Percentiles rank a stretch among this genome's conserved stretches.
phyloP scores from a whole-genome alignment of 768 basidiomycete genomes.

The Mycena haematopus region DNA sequence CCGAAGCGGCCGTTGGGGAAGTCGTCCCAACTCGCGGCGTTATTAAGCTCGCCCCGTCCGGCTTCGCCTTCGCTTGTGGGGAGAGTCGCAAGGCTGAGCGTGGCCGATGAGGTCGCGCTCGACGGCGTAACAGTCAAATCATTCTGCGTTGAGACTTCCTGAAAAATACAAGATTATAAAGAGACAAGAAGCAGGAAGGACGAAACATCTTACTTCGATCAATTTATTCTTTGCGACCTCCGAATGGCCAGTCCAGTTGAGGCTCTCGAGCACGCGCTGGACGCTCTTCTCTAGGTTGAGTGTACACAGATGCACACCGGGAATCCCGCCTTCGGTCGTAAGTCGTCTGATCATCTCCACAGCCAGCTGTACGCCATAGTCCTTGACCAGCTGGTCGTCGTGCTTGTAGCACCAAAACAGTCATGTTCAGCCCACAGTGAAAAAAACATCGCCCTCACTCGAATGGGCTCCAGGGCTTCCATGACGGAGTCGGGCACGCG shows the following conservation, averaged over 20 bases:
- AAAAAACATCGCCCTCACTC: constrained; percentile 52
- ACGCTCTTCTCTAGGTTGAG: constrained; percentile 98
- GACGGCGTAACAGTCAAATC: constrained; percentile 66
- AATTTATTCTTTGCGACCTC: constrained; percentile 61
- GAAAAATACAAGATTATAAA: constrained; percentile 22
- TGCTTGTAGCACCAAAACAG: constrained; percentile 54
- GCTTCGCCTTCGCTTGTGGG: constrained; percentile 60
- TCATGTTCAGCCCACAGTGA: background rate
- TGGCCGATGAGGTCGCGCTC: constrained; percentile 68
- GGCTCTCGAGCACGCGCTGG: constrained; percentile 77
- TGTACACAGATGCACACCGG: constrained; percentile 93
- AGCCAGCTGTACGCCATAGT: constrained; percentile 89
- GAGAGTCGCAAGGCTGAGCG: constrained; percentile 56
- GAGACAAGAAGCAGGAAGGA: constrained; percentile 7
- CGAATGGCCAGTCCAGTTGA: constrained; percentile 70
- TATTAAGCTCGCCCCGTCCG: constrained; percentile 76
- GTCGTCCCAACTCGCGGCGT: constrained; percentile 88
- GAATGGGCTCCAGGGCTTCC: constrained; percentile 73
- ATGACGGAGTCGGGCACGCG: constrained; percentile 73
- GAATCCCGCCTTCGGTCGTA: constrained; percentile 59
- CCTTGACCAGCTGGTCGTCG: constrained; percentile 93
- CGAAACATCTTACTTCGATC: constrained; percentile 57
- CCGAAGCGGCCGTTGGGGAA: constrained; percentile 99
- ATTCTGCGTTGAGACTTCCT: constrained; percentile 49
- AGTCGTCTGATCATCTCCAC: constrained; percentile 77